Percentiles rank a stretch among this genome's conserved stretches.
phyloP scores from a whole-genome alignment of 768 basidiomycete species.

The Candolleomyces eurysporus region DNA sequence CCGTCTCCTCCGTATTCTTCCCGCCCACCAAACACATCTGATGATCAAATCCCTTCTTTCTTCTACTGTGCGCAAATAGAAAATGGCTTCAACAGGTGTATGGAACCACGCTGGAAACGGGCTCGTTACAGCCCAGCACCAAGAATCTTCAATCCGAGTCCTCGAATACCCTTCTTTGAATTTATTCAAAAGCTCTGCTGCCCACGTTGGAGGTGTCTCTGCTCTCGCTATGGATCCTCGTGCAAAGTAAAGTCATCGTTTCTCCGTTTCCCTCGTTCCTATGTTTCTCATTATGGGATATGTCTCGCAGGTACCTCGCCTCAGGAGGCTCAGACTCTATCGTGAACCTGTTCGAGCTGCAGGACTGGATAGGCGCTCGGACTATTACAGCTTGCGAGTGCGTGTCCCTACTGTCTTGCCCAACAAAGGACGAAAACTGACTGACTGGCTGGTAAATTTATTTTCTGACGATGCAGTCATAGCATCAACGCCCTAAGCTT shows the following conservation, averaged over 20 bases:
- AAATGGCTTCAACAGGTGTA: conserved; percentile 62
- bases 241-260: conserved; percentile 46
- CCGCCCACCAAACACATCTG: background rate
- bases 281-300: background rate
- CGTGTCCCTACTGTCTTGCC: conserved; percentile 23
- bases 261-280: background rate
- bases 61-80: conserved; percentile 24
- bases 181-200: conserved; percentile 59
- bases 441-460: background rate
- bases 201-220: conserved; percentile 79
- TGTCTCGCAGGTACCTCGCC: conserved; percentile 60
- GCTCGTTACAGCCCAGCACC: conserved; percentile 61
- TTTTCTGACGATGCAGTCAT: conserved; percentile 40
- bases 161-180: conserved; percentile 66
- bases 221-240: conserved; percentile 80
- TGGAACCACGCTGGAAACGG: conserved; percentile 79
- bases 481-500: conserved; percentile 74
- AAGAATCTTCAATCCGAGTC: conserved; percentile 64
- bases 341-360: conserved; percentile 75
- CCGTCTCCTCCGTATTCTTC: background rate
- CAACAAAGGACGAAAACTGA: conserved; percentile 3
- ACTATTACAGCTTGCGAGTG: conserved; percentile 83
- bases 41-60: conserved; percentile 1
- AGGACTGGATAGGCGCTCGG: conserved; percentile 77
- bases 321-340: conserved; percentile 83